Evolutionary conservation across 305 asterid genomes (phyloP).

Genomic region (Fraxinus nigra): DNA sequence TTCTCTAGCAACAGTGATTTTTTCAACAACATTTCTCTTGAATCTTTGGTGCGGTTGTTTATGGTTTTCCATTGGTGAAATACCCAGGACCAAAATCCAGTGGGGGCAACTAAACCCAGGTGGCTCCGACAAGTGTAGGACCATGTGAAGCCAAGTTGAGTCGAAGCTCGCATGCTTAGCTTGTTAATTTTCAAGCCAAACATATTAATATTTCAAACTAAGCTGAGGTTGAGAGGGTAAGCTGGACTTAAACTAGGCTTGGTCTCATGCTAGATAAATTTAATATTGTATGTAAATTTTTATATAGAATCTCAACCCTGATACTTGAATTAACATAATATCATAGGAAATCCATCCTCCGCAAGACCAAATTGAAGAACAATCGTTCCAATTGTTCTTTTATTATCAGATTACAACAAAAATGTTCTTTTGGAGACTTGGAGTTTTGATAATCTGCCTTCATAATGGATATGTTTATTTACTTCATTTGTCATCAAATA

Average conservation of each 20-base stretch:
- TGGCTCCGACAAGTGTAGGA: background rate
- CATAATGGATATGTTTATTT: background rate
- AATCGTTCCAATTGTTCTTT: background rate
- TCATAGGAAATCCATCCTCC: background rate
- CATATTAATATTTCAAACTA: background rate
- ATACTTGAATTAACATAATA: background rate
- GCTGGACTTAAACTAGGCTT: background rate
- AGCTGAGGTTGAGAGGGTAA: background rate
- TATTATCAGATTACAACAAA: background rate
- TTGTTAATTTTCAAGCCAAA: background rate
- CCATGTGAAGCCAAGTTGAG: background rate
- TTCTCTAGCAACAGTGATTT: too few species aligned
- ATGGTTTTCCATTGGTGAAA: too few species aligned
- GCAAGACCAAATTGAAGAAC: background rate
- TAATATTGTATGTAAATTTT: background rate
- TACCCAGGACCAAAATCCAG: too few species aligned
- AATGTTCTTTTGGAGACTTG: background rate
- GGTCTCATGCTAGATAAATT: background rate
- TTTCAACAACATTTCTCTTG: too few species aligned
- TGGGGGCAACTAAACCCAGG: too few species aligned
- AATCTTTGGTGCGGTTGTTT: too few species aligned
- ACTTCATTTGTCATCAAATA: background rate
- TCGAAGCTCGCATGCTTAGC: background rate
- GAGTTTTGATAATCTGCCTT: background rate
- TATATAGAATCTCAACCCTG: background rate